A percentile compares a stretch with the other conserved stretches of the same genome.
These are phyloP conservation scores for Fusarium sp. DNA, from an alignment of 2,329 filamentous ascomycete species.

Conservation along the genomic window DNA sequence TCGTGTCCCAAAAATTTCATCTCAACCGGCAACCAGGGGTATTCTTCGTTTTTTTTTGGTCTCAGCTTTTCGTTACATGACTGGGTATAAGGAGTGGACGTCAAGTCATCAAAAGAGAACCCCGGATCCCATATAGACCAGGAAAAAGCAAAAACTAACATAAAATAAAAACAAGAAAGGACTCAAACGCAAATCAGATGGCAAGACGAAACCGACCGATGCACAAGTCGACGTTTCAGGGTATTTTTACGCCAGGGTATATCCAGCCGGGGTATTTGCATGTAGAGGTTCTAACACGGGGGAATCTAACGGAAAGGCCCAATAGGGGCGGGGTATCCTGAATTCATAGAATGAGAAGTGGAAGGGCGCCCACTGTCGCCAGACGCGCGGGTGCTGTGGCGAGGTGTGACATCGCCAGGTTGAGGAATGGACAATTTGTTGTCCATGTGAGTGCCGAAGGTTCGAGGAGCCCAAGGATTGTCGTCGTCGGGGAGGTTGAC, in stretches of 20 bases:
- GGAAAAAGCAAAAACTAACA: slow-evolving; percentile 32
- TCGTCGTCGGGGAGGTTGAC: slow-evolving; percentile 94
- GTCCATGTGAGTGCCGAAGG: slow-evolving; percentile 72
- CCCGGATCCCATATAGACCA: slow-evolving; percentile 40
- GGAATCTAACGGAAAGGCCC: slow-evolving; percentile 86
- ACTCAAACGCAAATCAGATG: slow-evolving; percentile 36
- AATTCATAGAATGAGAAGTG: slow-evolving; percentile 93
- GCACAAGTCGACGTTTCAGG: slow-evolving; percentile 57
- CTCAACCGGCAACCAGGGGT: slow-evolving; percentile 44
- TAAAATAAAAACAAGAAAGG: slow-evolving; percentile 24
- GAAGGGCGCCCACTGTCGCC: slow-evolving; percentile 92
- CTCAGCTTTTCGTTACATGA: slow-evolving; percentile 45
- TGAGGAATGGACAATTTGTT: slow-evolving; percentile 72
- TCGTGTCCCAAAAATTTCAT: slow-evolving; percentile 39
- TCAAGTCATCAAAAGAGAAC: slow-evolving; percentile 48
- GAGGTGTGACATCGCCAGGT: slow-evolving; percentile 83
- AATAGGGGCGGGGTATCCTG: slow-evolving; percentile 94
- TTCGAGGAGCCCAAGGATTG: slow-evolving; percentile 69
- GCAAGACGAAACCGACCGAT: slow-evolving; percentile 57
- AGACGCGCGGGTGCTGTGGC: slow-evolving; percentile 84
- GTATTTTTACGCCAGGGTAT: slow-evolving; percentile 72
- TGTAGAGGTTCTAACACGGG: slow-evolving; percentile 57
- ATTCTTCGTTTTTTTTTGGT: slow-evolving; percentile 46
- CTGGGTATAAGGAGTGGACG: slow-evolving; percentile 50
- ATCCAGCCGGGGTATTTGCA: slow-evolving; percentile 71